Conservation (phyloP, 2,329 filamentous ascomycete genomes). For the Penicillium palitans region DNA sequence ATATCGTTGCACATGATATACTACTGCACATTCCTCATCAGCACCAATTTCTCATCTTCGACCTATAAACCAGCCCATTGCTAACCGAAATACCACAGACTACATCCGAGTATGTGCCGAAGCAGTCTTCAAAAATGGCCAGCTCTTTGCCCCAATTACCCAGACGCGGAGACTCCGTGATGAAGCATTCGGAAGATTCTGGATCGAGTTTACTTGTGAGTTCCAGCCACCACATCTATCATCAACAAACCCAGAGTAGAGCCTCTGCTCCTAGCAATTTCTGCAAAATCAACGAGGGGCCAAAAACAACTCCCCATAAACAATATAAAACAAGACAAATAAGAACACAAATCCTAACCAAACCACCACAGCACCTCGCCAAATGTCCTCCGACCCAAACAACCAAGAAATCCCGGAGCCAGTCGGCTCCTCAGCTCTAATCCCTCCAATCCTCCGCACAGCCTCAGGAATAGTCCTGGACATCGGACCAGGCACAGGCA, state of each 20-base stretch:
- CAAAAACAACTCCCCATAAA: neutral
- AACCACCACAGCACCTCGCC: constrained; percentile 8
- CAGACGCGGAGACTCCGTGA: constrained; percentile 36
- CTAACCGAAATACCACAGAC: constrained; percentile 27
- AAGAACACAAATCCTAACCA: constrained; percentile 1
- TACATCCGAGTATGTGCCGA: constrained; percentile 36
- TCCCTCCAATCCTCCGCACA: constrained; percentile 43
- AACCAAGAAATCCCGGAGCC: constrained; percentile 7
- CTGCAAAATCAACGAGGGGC: neutral
- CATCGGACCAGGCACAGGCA: constrained; percentile 55
- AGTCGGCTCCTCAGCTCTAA: constrained; percentile 38
- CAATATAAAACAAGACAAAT: neutral
- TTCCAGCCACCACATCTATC: neutral
- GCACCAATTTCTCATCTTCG: neutral
- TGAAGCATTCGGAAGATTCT: constrained; percentile 45
- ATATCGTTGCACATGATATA: neutral
- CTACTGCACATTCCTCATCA: neutral
- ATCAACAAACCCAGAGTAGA: neutral
- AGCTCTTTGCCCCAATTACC: constrained; percentile 38
- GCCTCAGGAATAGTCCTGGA: constrained; percentile 50
- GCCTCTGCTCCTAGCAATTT: neutral
- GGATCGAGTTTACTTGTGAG: constrained; percentile 42
- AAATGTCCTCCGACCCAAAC: constrained; percentile 16
- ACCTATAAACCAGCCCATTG: neutral
- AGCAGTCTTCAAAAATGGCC: constrained; percentile 35